Percentiles rank a stretch among this genome's conserved stretches.
Conservation (phyloP, 352 stramenopile species). For the Phytophthora boehmeriae region DNA sequence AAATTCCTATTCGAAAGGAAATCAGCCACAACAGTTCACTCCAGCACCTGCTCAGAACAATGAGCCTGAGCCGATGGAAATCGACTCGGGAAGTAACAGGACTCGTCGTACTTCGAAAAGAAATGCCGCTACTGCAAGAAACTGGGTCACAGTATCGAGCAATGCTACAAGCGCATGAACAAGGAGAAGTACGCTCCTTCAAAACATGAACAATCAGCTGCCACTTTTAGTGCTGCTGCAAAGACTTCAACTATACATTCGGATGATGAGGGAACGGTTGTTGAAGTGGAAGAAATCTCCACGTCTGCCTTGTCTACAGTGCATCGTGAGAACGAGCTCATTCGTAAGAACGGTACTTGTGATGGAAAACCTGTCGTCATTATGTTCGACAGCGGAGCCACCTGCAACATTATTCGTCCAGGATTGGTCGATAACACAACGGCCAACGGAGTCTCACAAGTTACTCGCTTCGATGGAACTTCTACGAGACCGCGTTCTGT, state of each 20-base stretch:
- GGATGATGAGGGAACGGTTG: constrained; percentile 5
- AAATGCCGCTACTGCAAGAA: constrained; percentile 14
- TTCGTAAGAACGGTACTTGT: constrained; percentile 15
- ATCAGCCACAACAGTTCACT: constrained; percentile 12
- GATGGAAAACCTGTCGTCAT: constrained; percentile 19
- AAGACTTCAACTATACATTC: constrained; percentile 2
- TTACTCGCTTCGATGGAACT: constrained; percentile 12
- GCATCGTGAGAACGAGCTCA: constrained; percentile 12
- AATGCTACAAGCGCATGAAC: constrained; percentile 15
- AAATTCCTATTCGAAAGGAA: not conserved
- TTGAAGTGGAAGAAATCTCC: constrained; percentile 8
- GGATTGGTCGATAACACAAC: constrained; percentile 6
- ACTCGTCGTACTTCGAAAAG: constrained; percentile 3
- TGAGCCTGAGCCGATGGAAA: constrained; percentile 21
- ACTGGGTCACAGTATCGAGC: constrained; percentile 12
- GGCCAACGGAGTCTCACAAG: constrained; percentile 10
- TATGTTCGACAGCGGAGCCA: constrained; percentile 23
- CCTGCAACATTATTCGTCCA: constrained; percentile 17
- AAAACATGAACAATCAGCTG: constrained; percentile 13
- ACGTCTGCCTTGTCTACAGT: constrained; percentile 1
- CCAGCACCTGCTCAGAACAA: constrained; percentile 1
- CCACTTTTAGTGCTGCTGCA: constrained; percentile 4
- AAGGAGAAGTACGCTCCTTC: constrained; percentile 1
- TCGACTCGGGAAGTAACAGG: constrained; percentile 5
- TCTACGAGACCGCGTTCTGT: constrained; percentile 1